These are phyloP conservation scores for Glaciozyma martinii DNA, from an alignment of 768 basidiomycete species.

Conservation along the genomic window DNA sequence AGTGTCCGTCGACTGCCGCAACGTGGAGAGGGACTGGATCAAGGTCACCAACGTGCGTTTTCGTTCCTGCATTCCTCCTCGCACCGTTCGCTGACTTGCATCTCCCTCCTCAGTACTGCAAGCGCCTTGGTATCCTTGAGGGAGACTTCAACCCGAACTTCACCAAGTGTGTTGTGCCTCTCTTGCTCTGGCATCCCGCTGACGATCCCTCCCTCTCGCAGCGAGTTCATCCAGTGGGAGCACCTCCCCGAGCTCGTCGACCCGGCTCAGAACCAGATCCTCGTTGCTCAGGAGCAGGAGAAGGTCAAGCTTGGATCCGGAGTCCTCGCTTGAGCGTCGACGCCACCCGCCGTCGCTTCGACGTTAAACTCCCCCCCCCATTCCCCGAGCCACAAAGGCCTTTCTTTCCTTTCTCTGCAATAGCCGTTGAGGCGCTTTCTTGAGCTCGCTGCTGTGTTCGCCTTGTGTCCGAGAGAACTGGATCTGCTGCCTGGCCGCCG, in stretches of 20 bases:
- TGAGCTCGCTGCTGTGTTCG: too few relatives aligned
- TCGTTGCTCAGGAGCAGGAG: slow-evolving; percentile 9
- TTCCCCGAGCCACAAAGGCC: too few relatives aligned
- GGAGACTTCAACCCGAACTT: slow-evolving; percentile 29
- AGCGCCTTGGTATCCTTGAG: slow-evolving; percentile 28
- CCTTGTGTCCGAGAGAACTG: too few relatives aligned
- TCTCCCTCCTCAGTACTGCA: slow-evolving; percentile 23
- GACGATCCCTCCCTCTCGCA: background rate
- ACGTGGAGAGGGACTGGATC: slow-evolving; percentile 31
- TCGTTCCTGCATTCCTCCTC: background rate
- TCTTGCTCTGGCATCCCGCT: background rate
- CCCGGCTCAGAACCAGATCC: slow-evolving; percentile 21
- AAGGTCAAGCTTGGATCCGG: background rate
- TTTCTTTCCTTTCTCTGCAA: too few relatives aligned
- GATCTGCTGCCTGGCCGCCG: too few relatives aligned
- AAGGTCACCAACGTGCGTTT: slow-evolving; percentile 17
- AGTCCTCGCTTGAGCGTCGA: background rate
- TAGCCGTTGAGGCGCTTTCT: too few relatives aligned
- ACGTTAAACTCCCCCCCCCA: too few relatives aligned
- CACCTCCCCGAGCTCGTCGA: slow-evolving; percentile 13
- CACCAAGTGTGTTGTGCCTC: slow-evolving; percentile 28
- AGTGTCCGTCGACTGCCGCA: slow-evolving; percentile 4
- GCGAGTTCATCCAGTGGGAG: slow-evolving; percentile 19
- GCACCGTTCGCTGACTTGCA: background rate
- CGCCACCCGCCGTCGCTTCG: too few relatives aligned